Evolutionary conservation across 805 yeast genomes (phyloP).

Genomic region (Candida arabinofermentans): DNA sequence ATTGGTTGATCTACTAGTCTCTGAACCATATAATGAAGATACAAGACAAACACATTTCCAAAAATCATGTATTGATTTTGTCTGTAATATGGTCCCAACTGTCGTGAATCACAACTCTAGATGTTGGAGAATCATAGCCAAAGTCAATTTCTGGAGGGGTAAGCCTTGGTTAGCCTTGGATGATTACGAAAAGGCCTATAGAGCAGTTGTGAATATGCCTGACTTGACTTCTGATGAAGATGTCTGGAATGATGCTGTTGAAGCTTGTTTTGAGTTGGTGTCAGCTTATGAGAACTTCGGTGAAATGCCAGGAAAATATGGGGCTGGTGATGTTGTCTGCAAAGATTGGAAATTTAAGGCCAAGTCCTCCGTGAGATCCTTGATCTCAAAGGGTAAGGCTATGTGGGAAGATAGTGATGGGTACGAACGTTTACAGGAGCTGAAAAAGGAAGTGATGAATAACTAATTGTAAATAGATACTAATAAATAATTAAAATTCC

Average conservation of each 20-base stretch:
- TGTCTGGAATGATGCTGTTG: slow-evolving; percentile 77
- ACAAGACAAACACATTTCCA: slow-evolving; percentile 56
- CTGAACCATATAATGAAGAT: slow-evolving; percentile 38
- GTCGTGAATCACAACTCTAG: slow-evolving; percentile 65
- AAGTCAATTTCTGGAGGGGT: slow-evolving; percentile 81
- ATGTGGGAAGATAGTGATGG: slow-evolving; percentile 80
- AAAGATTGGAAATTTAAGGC: slow-evolving; percentile 90
- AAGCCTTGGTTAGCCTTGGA: slow-evolving; percentile 87
- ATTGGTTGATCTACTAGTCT: slow-evolving; percentile 61
- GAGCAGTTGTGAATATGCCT: slow-evolving; percentile 65
- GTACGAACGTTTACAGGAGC: slow-evolving; percentile 58
- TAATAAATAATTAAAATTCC: not conserved
- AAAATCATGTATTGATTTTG: slow-evolving; percentile 61
- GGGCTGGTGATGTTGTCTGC: slow-evolving; percentile 82
- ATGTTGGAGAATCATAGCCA: slow-evolving; percentile 80
- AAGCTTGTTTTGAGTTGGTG: slow-evolving; percentile 69
- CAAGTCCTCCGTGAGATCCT: slow-evolving; percentile 61
- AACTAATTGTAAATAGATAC: slow-evolving; percentile 1
- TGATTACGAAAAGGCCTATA: slow-evolving; percentile 80
- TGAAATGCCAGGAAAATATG: slow-evolving; percentile 73
- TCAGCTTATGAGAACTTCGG: slow-evolving; percentile 88
- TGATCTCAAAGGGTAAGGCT: slow-evolving; percentile 73
- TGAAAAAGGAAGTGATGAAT: slow-evolving; percentile 41
- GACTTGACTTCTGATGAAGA: slow-evolving; percentile 56
- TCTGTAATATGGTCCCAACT: slow-evolving; percentile 64